Conservation (phyloP, 768 basidiomycete species). For the Kwoniella bestiolae region DNA sequence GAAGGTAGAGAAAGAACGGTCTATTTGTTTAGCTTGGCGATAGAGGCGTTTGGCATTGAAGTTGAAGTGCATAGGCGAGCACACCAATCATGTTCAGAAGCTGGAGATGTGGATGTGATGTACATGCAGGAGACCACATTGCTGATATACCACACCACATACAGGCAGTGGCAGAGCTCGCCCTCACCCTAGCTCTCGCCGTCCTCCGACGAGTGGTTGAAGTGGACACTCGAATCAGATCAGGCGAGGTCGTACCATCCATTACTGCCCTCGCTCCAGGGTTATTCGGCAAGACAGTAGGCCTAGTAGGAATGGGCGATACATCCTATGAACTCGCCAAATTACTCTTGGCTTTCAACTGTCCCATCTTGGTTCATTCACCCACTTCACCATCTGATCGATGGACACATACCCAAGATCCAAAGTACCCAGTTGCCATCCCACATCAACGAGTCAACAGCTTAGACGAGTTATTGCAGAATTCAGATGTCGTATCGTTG, state of each 20-base stretch:
- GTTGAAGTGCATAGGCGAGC: too few relatives aligned
- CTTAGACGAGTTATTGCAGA: constrained; percentile 49
- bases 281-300: constrained; percentile 53
- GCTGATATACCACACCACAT: background rate
- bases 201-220: constrained; percentile 46
- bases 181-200: constrained; percentile 37
- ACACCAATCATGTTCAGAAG: too few relatives aligned
- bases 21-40: too few relatives aligned
- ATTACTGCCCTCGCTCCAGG: constrained; percentile 44
- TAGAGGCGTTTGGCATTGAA: too few relatives aligned
- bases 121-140: background rate
- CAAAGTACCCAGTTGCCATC: constrained; percentile 25
- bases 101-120: constrained; percentile 2
- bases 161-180: constrained; percentile 47
- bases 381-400: constrained; percentile 46
- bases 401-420: constrained; percentile 32
- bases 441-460: constrained; percentile 42
- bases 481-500: constrained; percentile 54
- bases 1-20: too few relatives aligned
- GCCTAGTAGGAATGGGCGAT: constrained; percentile 57
- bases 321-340: constrained; percentile 51
- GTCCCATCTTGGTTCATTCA: constrained; percentile 52
- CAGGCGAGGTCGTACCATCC: constrained; percentile 40
- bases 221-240: constrained; percentile 34
- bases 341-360: constrained; percentile 53